Evolutionary conservation across 2,329 filamentous ascomycete genomes (phyloP), one percentile per base, ranked within the genome.

Genomic region (Epichloe uncinata): DNA sequence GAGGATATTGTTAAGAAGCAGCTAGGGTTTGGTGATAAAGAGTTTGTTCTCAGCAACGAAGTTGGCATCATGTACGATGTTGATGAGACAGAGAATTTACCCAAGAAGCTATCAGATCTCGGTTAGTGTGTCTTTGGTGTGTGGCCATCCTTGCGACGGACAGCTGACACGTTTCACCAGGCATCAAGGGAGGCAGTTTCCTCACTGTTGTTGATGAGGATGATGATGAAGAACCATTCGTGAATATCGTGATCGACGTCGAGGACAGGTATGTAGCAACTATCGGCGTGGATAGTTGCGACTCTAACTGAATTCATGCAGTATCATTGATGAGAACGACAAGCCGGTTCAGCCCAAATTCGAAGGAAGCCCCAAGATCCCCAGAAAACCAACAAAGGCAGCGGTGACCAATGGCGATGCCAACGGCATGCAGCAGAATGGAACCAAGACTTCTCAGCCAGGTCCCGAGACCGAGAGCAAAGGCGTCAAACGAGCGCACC

Each of bases 51-150:
- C 51, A 85, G 78, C 60, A 88, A 79, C 51, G 83, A 88, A 6
- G 72, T 77, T 9, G 84, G 84, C 47, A 73, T 90, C n/a, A 74
- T 97, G 41, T 97, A 95, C 59, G 93, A 97, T 59, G 79, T 83
- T 0, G 93, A 97, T 50, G 80, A 95, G 60, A 87, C 87, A 4
- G 87, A 94, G 51, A 94, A 96, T 59, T 70, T 97, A 1, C 66
- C 73, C 1, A 94, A 88, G 70, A 89, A 85, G 53, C 75, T 98
- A 47, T 73, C 67, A 26, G 86, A 95, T 18, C 74, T 96, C 8
- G 86, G 80, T 79, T 71, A 58, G 69, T 38, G 16, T 35, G 33
- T 13, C 18, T 18, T 6, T 9, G 30, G 20, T 30, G 22, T 11
- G 18, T 18, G 5, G 35, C 3, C n/a, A 18, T 18, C 15, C n/a